Evolutionary conservation across 2,329 filamentous ascomycete species (phyloP).

Genomic region (Dothistroma pini): DNA sequence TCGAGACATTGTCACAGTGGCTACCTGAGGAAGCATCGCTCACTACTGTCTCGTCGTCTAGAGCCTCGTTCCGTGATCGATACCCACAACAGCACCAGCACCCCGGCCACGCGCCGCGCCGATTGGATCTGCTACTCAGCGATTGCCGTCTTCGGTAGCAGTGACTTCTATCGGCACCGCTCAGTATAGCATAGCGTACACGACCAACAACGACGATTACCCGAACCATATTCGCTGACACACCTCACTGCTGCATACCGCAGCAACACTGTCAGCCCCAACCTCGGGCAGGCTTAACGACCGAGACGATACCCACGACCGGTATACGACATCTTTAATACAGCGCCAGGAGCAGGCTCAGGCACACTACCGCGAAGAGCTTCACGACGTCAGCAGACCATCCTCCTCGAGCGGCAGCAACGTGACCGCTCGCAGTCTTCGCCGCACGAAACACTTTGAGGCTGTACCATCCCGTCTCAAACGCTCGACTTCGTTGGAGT

Average conservation of each 20-base stretch:
- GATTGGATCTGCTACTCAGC: neutral
- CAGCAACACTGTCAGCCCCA: constrained; percentile 43
- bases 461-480: constrained; percentile 35
- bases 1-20: neutral
- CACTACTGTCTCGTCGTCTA: constrained; percentile 1
- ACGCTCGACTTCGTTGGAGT: constrained; percentile 46
- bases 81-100: neutral
- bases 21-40: neutral
- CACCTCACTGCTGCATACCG: neutral
- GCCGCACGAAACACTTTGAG: constrained; percentile 53
- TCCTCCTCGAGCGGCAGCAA: constrained; percentile 52
- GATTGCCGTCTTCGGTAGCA: neutral
- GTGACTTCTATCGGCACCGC: neutral
- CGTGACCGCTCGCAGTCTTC: constrained; percentile 42
- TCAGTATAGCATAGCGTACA: neutral
- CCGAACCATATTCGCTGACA: neutral
- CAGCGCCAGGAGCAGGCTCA: constrained; percentile 46
- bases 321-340: constrained; percentile 50
- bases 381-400: constrained; percentile 42
- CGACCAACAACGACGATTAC: neutral
- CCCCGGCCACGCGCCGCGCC: neutral
- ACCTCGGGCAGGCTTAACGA: constrained; percentile 47
- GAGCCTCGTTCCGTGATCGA: neutral
- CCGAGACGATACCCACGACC: constrained; percentile 52
- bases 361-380: constrained; percentile 27